Evolutionary conservation across 2,329 filamentous ascomycete genomes (phyloP), one percentile per base, ranked within the genome.

Genomic region (Cercospora nicotianae): DNA sequence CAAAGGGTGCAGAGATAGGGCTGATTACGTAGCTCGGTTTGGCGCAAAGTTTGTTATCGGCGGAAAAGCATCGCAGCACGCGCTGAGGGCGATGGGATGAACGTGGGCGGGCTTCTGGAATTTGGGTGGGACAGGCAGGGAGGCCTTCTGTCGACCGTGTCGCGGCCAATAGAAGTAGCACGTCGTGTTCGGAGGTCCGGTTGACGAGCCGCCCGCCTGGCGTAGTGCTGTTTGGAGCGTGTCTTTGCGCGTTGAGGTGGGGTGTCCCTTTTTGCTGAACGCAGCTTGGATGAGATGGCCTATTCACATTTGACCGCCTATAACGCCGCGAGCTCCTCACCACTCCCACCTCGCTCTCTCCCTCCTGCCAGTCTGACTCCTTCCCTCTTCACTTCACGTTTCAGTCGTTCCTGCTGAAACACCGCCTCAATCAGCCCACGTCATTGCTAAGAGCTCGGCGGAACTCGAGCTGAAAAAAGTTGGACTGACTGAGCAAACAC

Each of bases 131-230:
- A 59, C 55, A n/a, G 55, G 28, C 26, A 20, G 55, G 55, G n/a
- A 58, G 26, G 3, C 16, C 8, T 18, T 53, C 53, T 39, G 26
- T 28, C 39, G 58, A 55, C n/a, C 23, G 36, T 16, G 63, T 48
- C 20, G 42, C 39, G 51, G 63, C 64, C 64, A 65, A 65, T 65
- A 4, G 16, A 60, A 3, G 26, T 10, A 6, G 18, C 64, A 65
- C 64, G 64, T 55, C 64, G 57, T 55, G 57, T 33, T 31, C 53
- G 64, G 55, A 61, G 57, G 39, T 60, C 45, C 28, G 36, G 45
- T n/a, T 1, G 63, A 51, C 9, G 30, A 39, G 26, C 20, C 48
- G 62, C 18, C 31, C 30, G 55, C 31, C 26, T 59, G 31, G 13
- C 26, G 53, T 23, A 31, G 23, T 28, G 48, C 48, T 7, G 26